These are phyloP conservation scores for Clathrospora elynae DNA, from an alignment of 2,329 filamentous ascomycete species.

Conservation along the genomic window DNA sequence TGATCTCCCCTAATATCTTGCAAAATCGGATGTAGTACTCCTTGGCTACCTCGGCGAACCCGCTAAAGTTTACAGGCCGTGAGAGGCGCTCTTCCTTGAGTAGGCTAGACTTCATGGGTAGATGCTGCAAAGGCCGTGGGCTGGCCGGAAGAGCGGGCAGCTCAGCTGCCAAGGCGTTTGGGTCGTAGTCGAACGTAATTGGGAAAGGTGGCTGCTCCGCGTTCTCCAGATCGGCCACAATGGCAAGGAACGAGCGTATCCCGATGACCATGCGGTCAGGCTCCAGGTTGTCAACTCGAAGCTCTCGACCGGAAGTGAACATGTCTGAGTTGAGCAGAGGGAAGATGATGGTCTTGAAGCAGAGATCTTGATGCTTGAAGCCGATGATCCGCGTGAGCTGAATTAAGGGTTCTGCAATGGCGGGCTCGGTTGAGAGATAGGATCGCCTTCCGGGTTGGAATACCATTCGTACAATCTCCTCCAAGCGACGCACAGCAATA, in stretches of 20 bases:
- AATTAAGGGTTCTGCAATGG: slow-evolving; percentile 87
- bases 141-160: slow-evolving; percentile 39
- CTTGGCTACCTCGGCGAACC: slow-evolving; percentile 74
- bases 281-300: slow-evolving; percentile 89
- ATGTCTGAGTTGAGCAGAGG: slow-evolving; percentile 90
- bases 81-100: slow-evolving; percentile 69
- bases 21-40: slow-evolving; percentile 92
- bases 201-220: slow-evolving; percentile 86
- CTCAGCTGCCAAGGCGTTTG: slow-evolving; percentile 49
- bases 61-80: slow-evolving; percentile 62
- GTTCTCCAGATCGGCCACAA: slow-evolving; percentile 91
- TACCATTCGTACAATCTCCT: slow-evolving; percentile 85
- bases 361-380: slow-evolving; percentile 90
- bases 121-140: slow-evolving; percentile 40
- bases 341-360: slow-evolving; percentile 91
- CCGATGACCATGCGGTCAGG: slow-evolving; percentile 97
- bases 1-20: slow-evolving; percentile 93
- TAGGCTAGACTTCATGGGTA: slow-evolving; percentile 45
- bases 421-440: slow-evolving; percentile 78
- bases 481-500: slow-evolving; percentile 75
- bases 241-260: slow-evolving; percentile 88
- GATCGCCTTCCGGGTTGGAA: slow-evolving; percentile 80
- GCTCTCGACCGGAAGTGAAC: slow-evolving; percentile 76
- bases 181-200: slow-evolving; percentile 61
- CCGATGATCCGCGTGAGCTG: slow-evolving; percentile 94